A percentile compares a stretch with the other conserved stretches of the same genome.
phyloP scores from a whole-genome alignment of 306 rosid species.

The Medicago lupulina region DNA sequence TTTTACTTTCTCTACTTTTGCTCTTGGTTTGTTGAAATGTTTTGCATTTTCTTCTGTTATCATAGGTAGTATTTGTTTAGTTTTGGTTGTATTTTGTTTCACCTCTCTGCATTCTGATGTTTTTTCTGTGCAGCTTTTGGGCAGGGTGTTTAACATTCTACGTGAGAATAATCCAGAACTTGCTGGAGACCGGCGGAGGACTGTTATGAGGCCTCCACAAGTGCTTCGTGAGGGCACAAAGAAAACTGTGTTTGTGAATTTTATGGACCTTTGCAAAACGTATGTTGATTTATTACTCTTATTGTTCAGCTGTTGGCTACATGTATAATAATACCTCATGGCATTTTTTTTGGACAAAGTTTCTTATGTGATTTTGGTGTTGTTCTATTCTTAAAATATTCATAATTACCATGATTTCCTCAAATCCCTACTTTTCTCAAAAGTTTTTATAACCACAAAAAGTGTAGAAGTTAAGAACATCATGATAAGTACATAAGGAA shows the following conservation, averaged over 20 bases:
- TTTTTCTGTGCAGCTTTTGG: slow-evolving; percentile 71
- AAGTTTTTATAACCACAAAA: no score
- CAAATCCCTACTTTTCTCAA: no score
- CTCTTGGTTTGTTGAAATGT: background rate
- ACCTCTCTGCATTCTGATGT: slow-evolving; percentile 11
- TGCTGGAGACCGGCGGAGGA: slow-evolving; percentile 89
- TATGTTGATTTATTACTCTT: slow-evolving; percentile 38
- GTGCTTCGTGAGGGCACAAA: slow-evolving; percentile 97
- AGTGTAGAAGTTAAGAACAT: no score
- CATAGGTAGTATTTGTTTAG: background rate
- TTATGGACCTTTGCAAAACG: slow-evolving; percentile 93
- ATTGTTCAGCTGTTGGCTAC: background rate
- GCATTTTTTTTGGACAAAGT: background rate
- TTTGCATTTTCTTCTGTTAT: slow-evolving; percentile 14
- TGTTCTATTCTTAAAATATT: no score
- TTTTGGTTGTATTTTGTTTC: slow-evolving; percentile 1
- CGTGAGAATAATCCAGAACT: slow-evolving; percentile 93
- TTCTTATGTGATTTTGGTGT: no score
- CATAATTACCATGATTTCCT: no score
- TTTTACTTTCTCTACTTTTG: slow-evolving; percentile 8
- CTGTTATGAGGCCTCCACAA: slow-evolving; percentile 97
- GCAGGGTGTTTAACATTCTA: slow-evolving; percentile 86
- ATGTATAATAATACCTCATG: background rate
- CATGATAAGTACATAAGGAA: no score
- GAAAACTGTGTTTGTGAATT: slow-evolving; percentile 92